Percentiles rank a stretch among this genome's conserved stretches.
These are phyloP conservation scores for Aspergillus eucalypticola DNA, from an alignment of 2,329 filamentous ascomycete species.

Conservation along the genomic window DNA sequence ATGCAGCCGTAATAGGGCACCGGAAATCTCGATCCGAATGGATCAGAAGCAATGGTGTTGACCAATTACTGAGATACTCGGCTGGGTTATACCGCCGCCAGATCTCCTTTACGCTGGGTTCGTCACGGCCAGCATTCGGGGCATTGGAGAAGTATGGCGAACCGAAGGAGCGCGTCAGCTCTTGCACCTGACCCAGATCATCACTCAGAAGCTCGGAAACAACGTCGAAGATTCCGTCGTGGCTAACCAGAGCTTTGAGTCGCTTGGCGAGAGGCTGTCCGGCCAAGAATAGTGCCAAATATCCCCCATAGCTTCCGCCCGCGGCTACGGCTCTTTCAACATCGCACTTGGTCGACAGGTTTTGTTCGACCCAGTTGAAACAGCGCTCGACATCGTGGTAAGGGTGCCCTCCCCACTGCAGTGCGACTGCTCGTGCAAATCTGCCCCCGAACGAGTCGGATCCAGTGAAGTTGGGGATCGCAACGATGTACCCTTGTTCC, in stretches of 20 bases:
- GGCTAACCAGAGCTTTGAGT: background rate
- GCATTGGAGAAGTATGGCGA: background rate
- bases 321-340: background rate
- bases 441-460: slow-evolving; percentile 1
- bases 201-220: background rate
- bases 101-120: background rate
- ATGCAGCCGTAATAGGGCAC: slow-evolving; percentile 2
- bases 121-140: background rate
- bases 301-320: slow-evolving; percentile 4
- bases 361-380: slow-evolving; percentile 1
- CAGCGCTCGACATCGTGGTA: background rate
- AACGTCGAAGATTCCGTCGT: slow-evolving; percentile 5
- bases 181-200: background rate
- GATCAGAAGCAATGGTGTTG: background rate
- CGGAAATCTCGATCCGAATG: slow-evolving; percentile 3
- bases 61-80: slow-evolving; percentile 4
- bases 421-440: background rate
- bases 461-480: slow-evolving; percentile 4
- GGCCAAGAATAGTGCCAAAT: background rate
- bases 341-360: background rate
- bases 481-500: slow-evolving; percentile 4
- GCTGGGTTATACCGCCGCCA: background rate
- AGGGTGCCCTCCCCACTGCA: slow-evolving; percentile 6
- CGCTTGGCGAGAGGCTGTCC: slow-evolving; percentile 2
- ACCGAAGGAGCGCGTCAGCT: slow-evolving; percentile 2